Evolutionary conservation across 2,329 filamentous ascomycete genomes (phyloP), one percentile per base, ranked within the genome.

Genomic region (Calonectria henricotiae): DNA sequence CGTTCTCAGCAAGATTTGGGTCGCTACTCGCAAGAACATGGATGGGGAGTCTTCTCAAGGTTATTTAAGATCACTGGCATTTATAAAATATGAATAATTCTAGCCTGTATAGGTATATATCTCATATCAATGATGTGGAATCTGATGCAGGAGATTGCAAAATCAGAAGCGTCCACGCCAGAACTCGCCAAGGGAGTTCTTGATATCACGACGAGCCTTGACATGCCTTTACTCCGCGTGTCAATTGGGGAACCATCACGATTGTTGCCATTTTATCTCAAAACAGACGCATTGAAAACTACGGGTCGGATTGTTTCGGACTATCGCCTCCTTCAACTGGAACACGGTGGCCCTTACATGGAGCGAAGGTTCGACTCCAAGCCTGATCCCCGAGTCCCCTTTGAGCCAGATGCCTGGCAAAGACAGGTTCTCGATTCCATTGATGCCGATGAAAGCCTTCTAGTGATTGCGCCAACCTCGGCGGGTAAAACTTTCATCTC

Each of bases 401-500:
- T 96, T 77, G 82, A 91, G 5, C 93, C 93, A 1, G 93, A 96
- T 82, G 89, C 87, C 3, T 96, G 93, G 93, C 93, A 96, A 80
- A 84, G 91, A 66, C 85, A 89, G 43, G 93, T 95, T 0, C 85
- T 96, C 0, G 92, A 96, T 72, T 88, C 89, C 44, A 91, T 95
- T 43, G 93, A 96, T 79, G 86, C 86, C 0, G 85, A 92, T 65
- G 88, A 90, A 73, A 94, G 92, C 74, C 83, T 94, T 0, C 91
- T 95, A 69, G 92, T 94, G 0, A 90, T 95, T 9, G 93, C 93
- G 0, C 93, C 93, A 0, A 96, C 93, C 0, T 93, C 91, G 27
- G 91, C 93, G 0, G 93, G 93, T 72, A 96, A 95, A 80, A 96
- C 93, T 0, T 96, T 95, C 79, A 95, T 95, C 69, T 92, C 90